Evolutionary conservation across 305 asterid genomes (phyloP).

Genomic region (Fraxinus ornus): DNA sequence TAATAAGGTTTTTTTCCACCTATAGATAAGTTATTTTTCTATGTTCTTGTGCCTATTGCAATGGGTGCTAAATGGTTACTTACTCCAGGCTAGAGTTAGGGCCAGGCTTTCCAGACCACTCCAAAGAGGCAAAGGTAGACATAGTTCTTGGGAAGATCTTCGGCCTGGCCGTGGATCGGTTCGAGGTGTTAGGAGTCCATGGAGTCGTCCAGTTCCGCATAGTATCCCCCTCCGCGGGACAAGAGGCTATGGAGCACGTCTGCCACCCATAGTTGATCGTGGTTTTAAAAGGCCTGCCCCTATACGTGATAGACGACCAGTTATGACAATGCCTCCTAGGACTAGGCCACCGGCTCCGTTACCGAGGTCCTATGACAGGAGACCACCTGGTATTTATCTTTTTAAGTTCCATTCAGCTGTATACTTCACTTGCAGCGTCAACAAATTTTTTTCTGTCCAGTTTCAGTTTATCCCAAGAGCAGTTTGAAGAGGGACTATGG

Average conservation of each 20-base stretch:
- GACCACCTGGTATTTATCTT: slow-evolving; percentile 72
- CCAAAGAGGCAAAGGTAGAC: slow-evolving; percentile 92
- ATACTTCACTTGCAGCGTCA: not conserved
- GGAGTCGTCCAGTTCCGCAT: slow-evolving; percentile 66
- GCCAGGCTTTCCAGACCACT: slow-evolving; percentile 98
- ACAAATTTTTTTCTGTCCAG: slow-evolving; percentile 36
- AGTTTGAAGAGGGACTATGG: slow-evolving; percentile 69
- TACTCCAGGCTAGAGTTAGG: slow-evolving; percentile 88
- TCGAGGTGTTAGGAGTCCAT: slow-evolving; percentile 61
- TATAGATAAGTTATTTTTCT: not conserved
- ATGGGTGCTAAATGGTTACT: slow-evolving; percentile 21
- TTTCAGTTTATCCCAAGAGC: slow-evolving; percentile 68
- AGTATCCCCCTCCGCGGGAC: slow-evolving; percentile 50
- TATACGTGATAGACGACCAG: slow-evolving; percentile 71
- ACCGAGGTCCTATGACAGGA: slow-evolving; percentile 82
- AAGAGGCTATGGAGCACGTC: slow-evolving; percentile 56
- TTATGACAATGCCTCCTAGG: slow-evolving; percentile 67
- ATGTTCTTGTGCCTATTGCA: not conserved
- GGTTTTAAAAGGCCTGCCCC: slow-evolving; percentile 60
- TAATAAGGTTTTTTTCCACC: slow-evolving; percentile 53
- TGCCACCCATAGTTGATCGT: slow-evolving; percentile 65
- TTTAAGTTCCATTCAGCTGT: slow-evolving; percentile 7
- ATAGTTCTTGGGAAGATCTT: slow-evolving; percentile 63
- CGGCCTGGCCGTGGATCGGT: slow-evolving; percentile 57
- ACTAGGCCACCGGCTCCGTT: slow-evolving; percentile 66